Base-by-base conservation (phyloP, 2,329 filamentous ascomycete species). In the Aspergillus caelatus region DNA sequence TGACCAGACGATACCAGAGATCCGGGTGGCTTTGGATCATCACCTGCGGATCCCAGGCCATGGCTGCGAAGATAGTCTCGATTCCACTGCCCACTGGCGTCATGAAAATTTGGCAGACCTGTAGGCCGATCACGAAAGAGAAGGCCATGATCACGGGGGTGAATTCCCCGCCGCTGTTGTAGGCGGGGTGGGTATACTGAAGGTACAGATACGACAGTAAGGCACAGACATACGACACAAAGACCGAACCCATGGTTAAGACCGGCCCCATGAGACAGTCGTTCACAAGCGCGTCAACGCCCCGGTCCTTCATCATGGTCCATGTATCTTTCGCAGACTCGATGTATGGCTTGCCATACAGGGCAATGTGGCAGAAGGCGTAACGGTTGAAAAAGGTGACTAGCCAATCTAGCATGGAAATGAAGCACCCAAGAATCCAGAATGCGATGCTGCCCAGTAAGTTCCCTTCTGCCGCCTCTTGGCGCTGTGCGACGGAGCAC, bases 271-370 rank as follows among this genome's bases (percentile, higher is more conserved):
- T 89, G 43, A 97, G 86, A 68, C 92, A 96, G 75, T 96, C 92
- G 73, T 96, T 96, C 71, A 96, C 86, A 1, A 98, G 86, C 0
- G 92, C 93, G 71, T 97, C 94, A 64, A 97, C 89, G 32, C 94
- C 94, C 36, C 94, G 91, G 72, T 96, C 88, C 76, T 93, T 94
- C 82, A 97, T 94, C 91, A 96, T 92, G 14, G 70, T 88, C 92
- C 93, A 96, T 0, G 93, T 96, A 70, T 92, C 92, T 79, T 96
- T 97, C 41, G 94, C 93, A 0, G 93, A 91, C 1, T 88, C 84
- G 60, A 97, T 86, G 75, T 97, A 98, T 0, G 91, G 81, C 77
- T 96, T 96, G 21, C 94, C 94, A 74, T 97, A 97, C 0, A 97
- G 83, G 0, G 94, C 93, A 73, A 98, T 96, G 74, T 97, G 93